These are phyloP conservation scores for Cercophora scortea DNA, from an alignment of 495 filamentous ascomycete genomes.

Conservation along the genomic window DNA sequence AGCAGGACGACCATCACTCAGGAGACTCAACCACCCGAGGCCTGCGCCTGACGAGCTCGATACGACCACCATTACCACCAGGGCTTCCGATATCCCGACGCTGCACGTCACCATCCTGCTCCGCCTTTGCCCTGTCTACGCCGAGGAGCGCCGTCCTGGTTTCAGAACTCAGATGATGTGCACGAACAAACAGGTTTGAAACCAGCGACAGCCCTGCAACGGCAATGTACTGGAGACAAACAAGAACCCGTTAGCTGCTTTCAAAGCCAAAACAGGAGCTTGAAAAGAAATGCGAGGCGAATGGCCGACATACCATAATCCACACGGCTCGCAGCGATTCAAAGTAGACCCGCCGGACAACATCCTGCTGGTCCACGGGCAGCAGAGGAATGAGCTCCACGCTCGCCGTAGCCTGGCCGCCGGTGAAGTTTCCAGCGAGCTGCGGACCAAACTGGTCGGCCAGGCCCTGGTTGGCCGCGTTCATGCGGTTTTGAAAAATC, in stretches of 20 bases:
- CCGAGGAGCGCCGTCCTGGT: too few relatives aligned
- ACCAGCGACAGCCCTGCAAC: slow-evolving; percentile 48
- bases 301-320: slow-evolving; percentile 34
- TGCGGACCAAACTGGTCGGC: slow-evolving; percentile 25
- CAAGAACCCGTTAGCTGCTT: too few relatives aligned
- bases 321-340: slow-evolving; percentile 56
- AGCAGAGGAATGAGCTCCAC: slow-evolving; percentile 45
- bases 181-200: slow-evolving; percentile 42
- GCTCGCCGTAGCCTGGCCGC: slow-evolving; percentile 45
- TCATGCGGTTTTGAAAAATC: slow-evolving; percentile 57
- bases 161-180: too few relatives aligned
- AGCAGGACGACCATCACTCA: too few relatives aligned
- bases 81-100: too few relatives aligned
- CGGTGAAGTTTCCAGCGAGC: slow-evolving; percentile 28
- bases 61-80: too few relatives aligned
- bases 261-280: too few relatives aligned
- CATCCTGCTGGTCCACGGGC: slow-evolving; percentile 30
- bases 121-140: too few relatives aligned
- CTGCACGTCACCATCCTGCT: too few relatives aligned
- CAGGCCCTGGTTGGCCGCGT: slow-evolving; percentile 22
- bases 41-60: too few relatives aligned
- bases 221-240: slow-evolving; percentile 33
- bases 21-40: too few relatives aligned
- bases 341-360: slow-evolving; percentile 45
- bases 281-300: too few relatives aligned